These are phyloP conservation scores for Talaromyces adpressus DNA, from an alignment of 495 filamentous ascomycete genomes.

Conservation along the genomic window DNA sequence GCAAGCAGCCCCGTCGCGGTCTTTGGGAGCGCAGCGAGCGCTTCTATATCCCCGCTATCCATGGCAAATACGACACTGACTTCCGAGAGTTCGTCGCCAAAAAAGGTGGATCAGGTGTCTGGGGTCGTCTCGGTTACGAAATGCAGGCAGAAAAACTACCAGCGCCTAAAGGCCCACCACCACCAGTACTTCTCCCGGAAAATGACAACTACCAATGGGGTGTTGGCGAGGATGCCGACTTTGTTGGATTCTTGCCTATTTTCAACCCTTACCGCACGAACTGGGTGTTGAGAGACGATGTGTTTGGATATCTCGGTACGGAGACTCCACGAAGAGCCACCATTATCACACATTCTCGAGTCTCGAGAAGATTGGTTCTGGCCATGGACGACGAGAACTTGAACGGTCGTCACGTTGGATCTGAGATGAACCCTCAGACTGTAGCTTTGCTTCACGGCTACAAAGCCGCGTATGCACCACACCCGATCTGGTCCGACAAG, in stretches of 20 bases:
- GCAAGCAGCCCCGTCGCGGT: constrained; percentile 55
- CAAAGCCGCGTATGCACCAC: constrained; percentile 40
- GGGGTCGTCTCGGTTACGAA: constrained; percentile 49
- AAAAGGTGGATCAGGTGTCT: constrained; percentile 38
- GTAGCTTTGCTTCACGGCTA: constrained; percentile 62
- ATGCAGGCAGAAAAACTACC: constrained; percentile 18
- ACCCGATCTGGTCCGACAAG: constrained; percentile 63
- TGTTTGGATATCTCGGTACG: constrained; percentile 24
- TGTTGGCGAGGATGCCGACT: constrained; percentile 67
- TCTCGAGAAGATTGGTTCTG: constrained; percentile 55
- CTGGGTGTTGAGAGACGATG: constrained; percentile 54
- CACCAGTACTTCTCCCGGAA: constrained; percentile 44
- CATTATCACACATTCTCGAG: constrained; percentile 59
- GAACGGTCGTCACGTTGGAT: constrained; percentile 54
- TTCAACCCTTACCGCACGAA: constrained; percentile 57
- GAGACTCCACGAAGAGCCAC: constrained; percentile 57
- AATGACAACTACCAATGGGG: constrained; percentile 66
- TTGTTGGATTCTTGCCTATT: constrained; percentile 64
- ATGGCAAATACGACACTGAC: constrained; percentile 55
- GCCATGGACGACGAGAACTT: constrained; percentile 59
- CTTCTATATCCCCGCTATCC: constrained; percentile 59
- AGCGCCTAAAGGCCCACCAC: constrained; percentile 39
- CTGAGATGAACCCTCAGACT: constrained; percentile 64
- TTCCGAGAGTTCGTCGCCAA: constrained; percentile 39
- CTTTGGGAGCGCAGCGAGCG: constrained; percentile 71